A percentile compares a stretch with the other conserved stretches of the same genome.
These are phyloP conservation scores for Agrostemma githago DNA, from an alignment of 148 eudicot species.

Conservation along the genomic window DNA sequence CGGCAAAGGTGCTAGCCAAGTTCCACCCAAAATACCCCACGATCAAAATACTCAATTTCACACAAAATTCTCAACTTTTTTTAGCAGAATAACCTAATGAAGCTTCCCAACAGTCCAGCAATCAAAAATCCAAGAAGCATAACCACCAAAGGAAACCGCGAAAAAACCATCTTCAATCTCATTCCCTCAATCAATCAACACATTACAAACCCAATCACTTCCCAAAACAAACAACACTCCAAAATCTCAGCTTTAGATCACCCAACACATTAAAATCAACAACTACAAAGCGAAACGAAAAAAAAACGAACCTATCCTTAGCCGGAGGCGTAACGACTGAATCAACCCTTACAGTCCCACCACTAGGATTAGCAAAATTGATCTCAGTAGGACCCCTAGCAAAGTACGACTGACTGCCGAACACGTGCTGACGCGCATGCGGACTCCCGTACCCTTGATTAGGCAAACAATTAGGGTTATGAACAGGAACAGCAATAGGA, in stretches of 20 bases:
- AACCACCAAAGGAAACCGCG: too few relatives aligned
- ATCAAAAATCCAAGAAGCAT: too few relatives aligned
- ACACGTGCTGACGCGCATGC: conserved; percentile 23
- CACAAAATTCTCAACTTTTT: too few relatives aligned
- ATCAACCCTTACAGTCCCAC: conserved; percentile 16
- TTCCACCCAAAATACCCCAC: too few relatives aligned
- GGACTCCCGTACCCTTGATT: not conserved
- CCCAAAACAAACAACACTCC: not conserved
- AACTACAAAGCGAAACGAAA: not conserved
- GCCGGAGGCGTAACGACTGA: conserved; percentile 27
- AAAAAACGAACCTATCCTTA: conserved; percentile 38
- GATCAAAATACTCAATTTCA: too few relatives aligned
- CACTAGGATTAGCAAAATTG: conserved; percentile 31
- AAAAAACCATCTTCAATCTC: too few relatives aligned
- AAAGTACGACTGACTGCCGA: conserved; percentile 15
- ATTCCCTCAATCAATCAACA: too few relatives aligned
- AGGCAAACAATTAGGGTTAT: not conserved
- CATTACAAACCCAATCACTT: too few relatives aligned
- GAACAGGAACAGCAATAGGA: not conserved
- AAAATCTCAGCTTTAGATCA: not conserved
- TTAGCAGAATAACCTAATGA: too few relatives aligned
- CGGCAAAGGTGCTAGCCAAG: too few relatives aligned
- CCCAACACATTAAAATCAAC: not conserved
- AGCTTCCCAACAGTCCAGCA: too few relatives aligned
- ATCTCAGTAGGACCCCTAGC: conserved; percentile 35